phyloP scores from a whole-genome alignment of 345 rosid species.

The Eucalyptus pauciflora region DNA sequence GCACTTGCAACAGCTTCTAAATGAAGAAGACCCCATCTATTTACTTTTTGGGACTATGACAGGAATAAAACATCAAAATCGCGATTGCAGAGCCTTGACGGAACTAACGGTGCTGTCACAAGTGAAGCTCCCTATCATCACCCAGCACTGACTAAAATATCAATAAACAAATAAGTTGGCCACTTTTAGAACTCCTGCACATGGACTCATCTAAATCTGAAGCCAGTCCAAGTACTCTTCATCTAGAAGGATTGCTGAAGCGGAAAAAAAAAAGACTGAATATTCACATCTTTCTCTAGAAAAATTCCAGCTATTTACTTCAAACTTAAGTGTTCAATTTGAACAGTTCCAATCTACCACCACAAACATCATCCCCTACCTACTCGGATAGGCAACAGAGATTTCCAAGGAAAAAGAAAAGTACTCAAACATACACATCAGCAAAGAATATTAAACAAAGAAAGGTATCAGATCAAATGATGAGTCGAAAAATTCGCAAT shows the following conservation, averaged over 20 bases:
- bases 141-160: conserved; percentile 8
- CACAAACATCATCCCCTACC: background rate
- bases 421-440: background rate
- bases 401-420: background rate
- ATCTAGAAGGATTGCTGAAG: background rate
- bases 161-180: conserved; percentile 2
- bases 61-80: background rate
- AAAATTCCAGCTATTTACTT: background rate
- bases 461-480: background rate
- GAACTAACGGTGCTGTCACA: background rate
- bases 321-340: background rate
- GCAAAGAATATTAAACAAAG: background rate
- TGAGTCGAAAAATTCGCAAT: background rate
- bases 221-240: background rate
- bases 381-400: background rate
- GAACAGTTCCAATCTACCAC: background rate
- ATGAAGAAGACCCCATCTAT: background rate
- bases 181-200: background rate
- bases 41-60: background rate
- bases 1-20: conserved; percentile 5
- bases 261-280: background rate
- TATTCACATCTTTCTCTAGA: background rate
- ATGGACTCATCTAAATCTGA: background rate
- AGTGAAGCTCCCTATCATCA: background rate
- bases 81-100: background rate